Percentiles rank a stretch among this genome's conserved stretches.
These are phyloP conservation scores for Andrographis paniculata DNA, from an alignment of 305 asterid genomes.

Conservation along the genomic window DNA sequence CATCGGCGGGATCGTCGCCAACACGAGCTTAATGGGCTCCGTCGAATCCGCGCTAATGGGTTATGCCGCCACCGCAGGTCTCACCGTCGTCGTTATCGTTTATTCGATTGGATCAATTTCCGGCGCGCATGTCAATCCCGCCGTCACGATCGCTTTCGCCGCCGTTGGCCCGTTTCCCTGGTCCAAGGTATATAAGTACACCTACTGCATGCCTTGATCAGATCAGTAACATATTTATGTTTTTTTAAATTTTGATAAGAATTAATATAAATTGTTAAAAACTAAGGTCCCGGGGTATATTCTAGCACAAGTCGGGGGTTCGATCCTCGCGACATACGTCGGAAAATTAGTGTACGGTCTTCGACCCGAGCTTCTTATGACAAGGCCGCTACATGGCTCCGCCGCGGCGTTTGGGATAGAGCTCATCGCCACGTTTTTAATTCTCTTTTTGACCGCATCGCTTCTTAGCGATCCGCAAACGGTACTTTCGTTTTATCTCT, in stretches of 20 bases:
- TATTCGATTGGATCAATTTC: constrained; percentile 67
- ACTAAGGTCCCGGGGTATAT: constrained; percentile 72
- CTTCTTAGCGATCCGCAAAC: constrained; percentile 35
- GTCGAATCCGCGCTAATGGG: constrained; percentile 45
- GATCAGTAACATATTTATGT: too few relatives aligned
- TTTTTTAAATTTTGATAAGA: too few relatives aligned
- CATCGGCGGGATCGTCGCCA: constrained; percentile 59
- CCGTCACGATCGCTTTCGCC: constrained; percentile 80
- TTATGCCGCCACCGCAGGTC: constrained; percentile 72
- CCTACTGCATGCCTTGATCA: background rate
- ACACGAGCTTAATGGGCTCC: constrained; percentile 44
- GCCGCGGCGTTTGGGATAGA: constrained; percentile 60
- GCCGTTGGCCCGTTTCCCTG: constrained; percentile 70
- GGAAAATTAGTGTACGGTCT: constrained; percentile 51
- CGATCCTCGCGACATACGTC: constrained; percentile 43
- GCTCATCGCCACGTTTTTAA: constrained; percentile 61
- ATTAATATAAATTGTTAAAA: too few relatives aligned
- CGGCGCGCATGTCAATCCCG: constrained; percentile 87
- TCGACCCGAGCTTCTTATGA: constrained; percentile 46
- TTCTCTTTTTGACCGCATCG: constrained; percentile 57
- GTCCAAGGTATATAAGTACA: constrained; percentile 36
- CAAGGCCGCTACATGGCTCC: constrained; percentile 56
- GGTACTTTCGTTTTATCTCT: constrained; percentile 25
- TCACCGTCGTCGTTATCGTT: constrained; percentile 52
- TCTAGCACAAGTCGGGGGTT: constrained; percentile 69